These are phyloP conservation scores for Fraxinus nigra DNA, from an alignment of 305 asterid genomes.

Conservation along the genomic window DNA sequence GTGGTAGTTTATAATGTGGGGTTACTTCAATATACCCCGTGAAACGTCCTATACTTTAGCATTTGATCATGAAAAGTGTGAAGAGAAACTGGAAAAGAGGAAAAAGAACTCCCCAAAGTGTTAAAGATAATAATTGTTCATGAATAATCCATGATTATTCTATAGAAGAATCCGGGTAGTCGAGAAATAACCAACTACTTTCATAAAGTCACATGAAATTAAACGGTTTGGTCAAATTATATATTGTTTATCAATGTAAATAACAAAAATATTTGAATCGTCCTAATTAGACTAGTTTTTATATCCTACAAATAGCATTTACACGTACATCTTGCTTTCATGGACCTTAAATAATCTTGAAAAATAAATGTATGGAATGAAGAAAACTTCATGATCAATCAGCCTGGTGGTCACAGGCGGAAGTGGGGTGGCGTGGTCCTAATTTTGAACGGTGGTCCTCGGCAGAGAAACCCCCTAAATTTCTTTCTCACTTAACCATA, in stretches of 20 bases:
- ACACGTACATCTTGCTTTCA: neutral
- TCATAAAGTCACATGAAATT: neutral
- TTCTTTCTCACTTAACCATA: neutral
- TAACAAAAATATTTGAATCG: neutral
- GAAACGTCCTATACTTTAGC: neutral
- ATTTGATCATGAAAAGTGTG: conserved; percentile 28
- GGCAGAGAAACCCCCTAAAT: neutral
- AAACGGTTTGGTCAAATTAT: neutral
- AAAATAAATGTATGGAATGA: neutral
- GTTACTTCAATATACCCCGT: conserved; percentile 4
- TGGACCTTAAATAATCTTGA: neutral
- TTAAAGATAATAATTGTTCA: conserved; percentile 10
- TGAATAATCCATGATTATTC: conserved; percentile 23
- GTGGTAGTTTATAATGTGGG: neutral
- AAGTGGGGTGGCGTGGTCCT: neutral
- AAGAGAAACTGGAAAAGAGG: neutral
- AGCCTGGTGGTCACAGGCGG: neutral
- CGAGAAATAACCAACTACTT: neutral
- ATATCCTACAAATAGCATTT: neutral
- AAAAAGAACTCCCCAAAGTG: neutral
- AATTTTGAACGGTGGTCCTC: neutral
- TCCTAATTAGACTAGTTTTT: neutral
- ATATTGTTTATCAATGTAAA: neutral
- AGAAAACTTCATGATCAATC: neutral
- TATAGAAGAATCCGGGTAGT: conserved; percentile 5